A percentile compares a stretch with the other conserved stretches of the same genome.
phyloP scores from a whole-genome alignment of 179 eudicot genomes.

The Amaranthus tricolor region DNA sequence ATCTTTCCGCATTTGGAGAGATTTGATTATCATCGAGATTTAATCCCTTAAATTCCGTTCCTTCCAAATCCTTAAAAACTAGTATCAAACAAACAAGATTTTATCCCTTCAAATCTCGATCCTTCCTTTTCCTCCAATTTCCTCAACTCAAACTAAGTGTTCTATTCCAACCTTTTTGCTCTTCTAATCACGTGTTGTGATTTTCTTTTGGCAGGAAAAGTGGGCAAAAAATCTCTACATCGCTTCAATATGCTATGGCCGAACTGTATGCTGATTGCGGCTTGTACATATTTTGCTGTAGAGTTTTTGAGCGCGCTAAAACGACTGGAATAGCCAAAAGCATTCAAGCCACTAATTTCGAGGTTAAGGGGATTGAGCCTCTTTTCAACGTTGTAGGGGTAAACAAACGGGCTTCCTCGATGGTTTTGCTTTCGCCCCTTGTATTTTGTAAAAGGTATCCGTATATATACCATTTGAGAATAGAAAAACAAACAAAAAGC shows the following conservation, averaged over 20 bases:
- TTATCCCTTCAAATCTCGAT: too few relatives aligned
- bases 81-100: too few relatives aligned
- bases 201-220: constrained; percentile 47
- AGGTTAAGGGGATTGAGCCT: constrained; percentile 20
- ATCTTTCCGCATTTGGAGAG: too few relatives aligned
- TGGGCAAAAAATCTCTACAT: constrained; percentile 80
- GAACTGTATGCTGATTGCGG: constrained; percentile 62
- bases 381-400: constrained; percentile 8
- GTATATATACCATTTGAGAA: constrained; percentile 28
- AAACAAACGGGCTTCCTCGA: constrained; percentile 12
- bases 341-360: constrained; percentile 8
- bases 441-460: constrained; percentile 32
- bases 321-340: constrained; percentile 1
- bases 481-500: constrained; percentile 15
- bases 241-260: constrained; percentile 72
- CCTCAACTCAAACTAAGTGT: too few relatives aligned
- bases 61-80: too few relatives aligned
- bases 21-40: too few relatives aligned
- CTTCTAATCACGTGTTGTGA: not conserved
- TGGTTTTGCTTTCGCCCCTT: constrained; percentile 1
- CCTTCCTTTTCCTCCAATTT: too few relatives aligned
- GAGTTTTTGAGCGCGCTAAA: constrained; percentile 20
- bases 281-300: constrained; percentile 33
- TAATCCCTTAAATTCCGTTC: too few relatives aligned
- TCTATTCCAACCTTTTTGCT: not conserved